Base-by-base conservation (phyloP, 2,329 filamentous ascomycete species). In the Venturia oleaginea region DNA sequence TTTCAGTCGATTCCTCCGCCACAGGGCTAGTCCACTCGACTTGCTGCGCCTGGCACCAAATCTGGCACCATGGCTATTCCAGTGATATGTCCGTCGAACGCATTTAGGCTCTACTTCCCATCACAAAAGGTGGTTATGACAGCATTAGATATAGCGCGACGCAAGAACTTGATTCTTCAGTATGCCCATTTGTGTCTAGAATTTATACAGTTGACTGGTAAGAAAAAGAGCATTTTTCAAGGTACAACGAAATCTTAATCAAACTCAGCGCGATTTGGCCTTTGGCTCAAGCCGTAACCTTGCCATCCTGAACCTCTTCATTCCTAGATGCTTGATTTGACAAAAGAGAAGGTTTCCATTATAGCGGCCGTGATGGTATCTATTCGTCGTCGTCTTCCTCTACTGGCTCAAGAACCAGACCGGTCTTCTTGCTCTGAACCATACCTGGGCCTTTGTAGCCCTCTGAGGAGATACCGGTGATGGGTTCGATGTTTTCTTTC, bases 391-490 rank as follows among this genome's bases (percentile, higher is more conserved):
- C 64, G 40, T 64, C 63, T 24, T 64, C 63, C 55, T 60, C 63
- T 19, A 38, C 40, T 13, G 64, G 61, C 17, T 65, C 64, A 24
- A 65, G 46, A 6, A 48, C 32, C 46, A 51, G 32, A 24, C 37
- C 61, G 4, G 66, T 65, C 59, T 70, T 70, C 61, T 70, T 69
- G 76, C 80, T 83, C 81, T 96, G 92, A 69, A 96, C 84, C 79
- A 86, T 84, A 72, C 91, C 90, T 75, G 85, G 84, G 77, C 91
- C 91, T 68, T 78, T 79, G 82, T 95, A 96, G 71, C 86, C 87
- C 76, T 89, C 85, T 74, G 89, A 88, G 70, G 88, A 84, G 78
- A 94, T 80, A 83, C 92, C 92, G 68, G 89, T 91, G 77, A 96
- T 84, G 67, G 92, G 92, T 76, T 96, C 92, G 75, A 90, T 83